Evolutionary conservation across 2,329 filamentous ascomycete genomes (phyloP), one percentile per base, ranked within the genome.

Genomic region (Xylariales sp.): DNA sequence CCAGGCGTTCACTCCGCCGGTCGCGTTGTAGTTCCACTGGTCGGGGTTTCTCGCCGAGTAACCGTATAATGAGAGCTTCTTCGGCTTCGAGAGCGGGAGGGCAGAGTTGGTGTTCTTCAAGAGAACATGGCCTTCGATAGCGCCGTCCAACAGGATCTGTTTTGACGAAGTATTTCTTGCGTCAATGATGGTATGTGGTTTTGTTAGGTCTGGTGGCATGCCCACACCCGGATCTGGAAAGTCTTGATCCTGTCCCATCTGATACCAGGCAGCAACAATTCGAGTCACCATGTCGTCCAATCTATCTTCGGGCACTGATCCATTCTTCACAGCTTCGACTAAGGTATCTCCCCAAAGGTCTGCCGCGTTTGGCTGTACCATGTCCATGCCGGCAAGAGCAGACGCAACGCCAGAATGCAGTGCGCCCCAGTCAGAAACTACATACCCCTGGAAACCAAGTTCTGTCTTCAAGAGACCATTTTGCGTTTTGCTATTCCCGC

Each of bases 91-190:
- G 0, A 84, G 58, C 0, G 80, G 80, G 1, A 84, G 65, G 0
- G 74, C 62, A 11, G 64, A 65, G 31, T 75, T 73, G 28, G 55
- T 61, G 54, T 84, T 84, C 57, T 84, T 84, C 21, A 84, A 68
- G 1, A 84, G 66, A 1, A 84, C 80, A 40, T 82, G 78, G 4
- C 80, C 78, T 50, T 82, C 78, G 4, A 80, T 62, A 1, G 78
- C 79, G 3, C 76, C 74, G n/a, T 76, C 64, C 0, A 81, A 53
- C 0, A 80, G 56, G 1, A 60, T 55, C 37, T 59, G 51, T 34
- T 58, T 62, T 28, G 61, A 63, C 2, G 64, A 61, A 10, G 66
- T 57, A 53, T 82, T 73, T 16, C 74, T 65, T 3, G 71, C 79
- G 48, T 83, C 73, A 7, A 82, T 63, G 15, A 72, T 61, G 0